Conservation (phyloP, 257 asterid genomes). For the Plantago ovata region DNA sequence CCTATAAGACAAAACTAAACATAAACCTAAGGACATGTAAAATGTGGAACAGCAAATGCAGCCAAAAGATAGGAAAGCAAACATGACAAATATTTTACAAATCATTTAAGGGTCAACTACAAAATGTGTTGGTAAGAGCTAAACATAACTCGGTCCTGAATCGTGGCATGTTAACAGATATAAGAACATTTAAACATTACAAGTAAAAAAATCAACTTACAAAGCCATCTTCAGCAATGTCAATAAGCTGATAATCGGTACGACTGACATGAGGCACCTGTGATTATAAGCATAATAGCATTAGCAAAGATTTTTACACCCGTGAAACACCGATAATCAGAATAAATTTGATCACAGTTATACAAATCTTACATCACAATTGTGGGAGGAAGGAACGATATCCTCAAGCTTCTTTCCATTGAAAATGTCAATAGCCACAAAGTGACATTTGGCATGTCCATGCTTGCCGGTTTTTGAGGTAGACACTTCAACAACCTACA, state of each 20-base stretch:
- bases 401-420: conserved; percentile 62
- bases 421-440: conserved; percentile 63
- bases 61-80: neutral
- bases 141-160: neutral
- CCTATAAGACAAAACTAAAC: neutral
- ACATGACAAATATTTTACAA: neutral
- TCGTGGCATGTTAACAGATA: neutral
- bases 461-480: conserved; percentile 72
- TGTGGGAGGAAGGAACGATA: conserved; percentile 71
- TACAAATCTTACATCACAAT: conserved; percentile 45
- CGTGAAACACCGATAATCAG: neutral
- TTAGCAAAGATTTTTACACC: neutral
- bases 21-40: neutral
- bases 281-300: conserved; percentile 5
- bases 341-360: neutral
- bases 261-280: conserved; percentile 70
- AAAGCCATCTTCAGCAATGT: conserved; percentile 84
- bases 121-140: neutral
- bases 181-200: neutral
- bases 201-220: conserved; percentile 38
- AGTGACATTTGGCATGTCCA: conserved; percentile 72
- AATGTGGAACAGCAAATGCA: neutral
- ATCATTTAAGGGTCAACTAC: too few species aligned
- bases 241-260: conserved; percentile 59
- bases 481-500: conserved; percentile 64